A percentile compares a stretch with the other conserved stretches of the same genome.
These are phyloP conservation scores for Ceratobasidium sp. DNA, from an alignment of 1,284 basidiomycete species.

Conservation along the genomic window DNA sequence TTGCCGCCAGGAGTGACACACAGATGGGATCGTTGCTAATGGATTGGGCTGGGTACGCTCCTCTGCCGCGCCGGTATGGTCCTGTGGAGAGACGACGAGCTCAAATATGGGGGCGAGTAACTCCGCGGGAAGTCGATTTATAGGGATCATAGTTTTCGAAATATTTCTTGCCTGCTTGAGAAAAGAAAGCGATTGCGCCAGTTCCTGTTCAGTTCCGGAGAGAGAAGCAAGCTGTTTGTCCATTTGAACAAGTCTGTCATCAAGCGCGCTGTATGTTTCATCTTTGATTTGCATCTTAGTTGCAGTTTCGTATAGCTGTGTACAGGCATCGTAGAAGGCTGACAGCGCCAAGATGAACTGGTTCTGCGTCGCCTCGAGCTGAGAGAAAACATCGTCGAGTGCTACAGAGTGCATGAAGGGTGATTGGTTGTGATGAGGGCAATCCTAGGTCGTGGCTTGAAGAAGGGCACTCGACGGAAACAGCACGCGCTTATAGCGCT, in stretches of 20 bases:
- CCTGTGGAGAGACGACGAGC: background rate
- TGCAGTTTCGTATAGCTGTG: background rate
- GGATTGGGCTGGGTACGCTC: background rate
- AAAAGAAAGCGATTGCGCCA: background rate
- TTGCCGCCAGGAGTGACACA: background rate
- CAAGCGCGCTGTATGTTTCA: background rate
- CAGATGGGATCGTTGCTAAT: background rate
- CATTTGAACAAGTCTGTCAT: background rate
- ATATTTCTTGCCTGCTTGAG: background rate
- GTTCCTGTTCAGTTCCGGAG: background rate
- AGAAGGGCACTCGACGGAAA: too few relatives aligned
- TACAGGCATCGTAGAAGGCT: background rate
- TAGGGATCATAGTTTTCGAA: background rate
- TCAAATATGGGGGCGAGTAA: background rate
- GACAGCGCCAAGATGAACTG: background rate
- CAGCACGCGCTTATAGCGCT: too few relatives aligned
- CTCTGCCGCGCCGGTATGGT: background rate
- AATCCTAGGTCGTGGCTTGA: too few relatives aligned
- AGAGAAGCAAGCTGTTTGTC: background rate
- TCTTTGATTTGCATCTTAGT: background rate
- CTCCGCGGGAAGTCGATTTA: conserved; percentile 6
- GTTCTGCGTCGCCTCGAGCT: background rate
- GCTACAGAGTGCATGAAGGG: background rate
- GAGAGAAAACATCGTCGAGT: background rate
- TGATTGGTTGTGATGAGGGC: too few relatives aligned